Percentiles rank a stretch among this genome's conserved stretches.
These are phyloP conservation scores for Tuber calosporum DNA, from an alignment of 495 filamentous ascomycete species.

Conservation along the genomic window DNA sequence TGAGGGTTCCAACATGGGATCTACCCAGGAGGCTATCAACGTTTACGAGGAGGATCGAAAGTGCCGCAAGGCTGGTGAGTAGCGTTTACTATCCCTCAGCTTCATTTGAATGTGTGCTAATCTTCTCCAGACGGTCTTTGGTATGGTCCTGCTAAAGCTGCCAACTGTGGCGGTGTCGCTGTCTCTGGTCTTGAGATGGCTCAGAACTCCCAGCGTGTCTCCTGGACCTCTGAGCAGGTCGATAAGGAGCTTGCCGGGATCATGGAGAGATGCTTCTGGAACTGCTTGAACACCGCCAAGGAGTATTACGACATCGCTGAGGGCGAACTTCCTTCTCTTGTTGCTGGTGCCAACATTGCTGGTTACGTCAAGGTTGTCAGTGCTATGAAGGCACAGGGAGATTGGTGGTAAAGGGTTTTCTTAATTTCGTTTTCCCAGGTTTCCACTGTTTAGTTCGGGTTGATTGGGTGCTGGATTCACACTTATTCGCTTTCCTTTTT, in stretches of 20 bases:
- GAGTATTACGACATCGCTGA: constrained; percentile 70
- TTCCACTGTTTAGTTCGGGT: neutral
- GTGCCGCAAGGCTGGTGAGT: constrained; percentile 49
- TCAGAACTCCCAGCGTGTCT: constrained; percentile 82
- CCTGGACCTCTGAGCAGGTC: constrained; percentile 83
- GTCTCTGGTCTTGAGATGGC: constrained; percentile 99
- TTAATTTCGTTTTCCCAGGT: constrained; percentile 11
- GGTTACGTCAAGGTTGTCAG: constrained; percentile 93
- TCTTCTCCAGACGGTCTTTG: constrained; percentile 56
- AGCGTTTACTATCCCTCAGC: neutral
- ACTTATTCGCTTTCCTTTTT: neutral
- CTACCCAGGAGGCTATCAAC: constrained; percentile 90
- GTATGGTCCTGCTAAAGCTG: constrained; percentile 95
- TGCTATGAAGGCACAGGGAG: constrained; percentile 93
- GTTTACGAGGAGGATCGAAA: constrained; percentile 78
- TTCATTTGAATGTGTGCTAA: neutral
- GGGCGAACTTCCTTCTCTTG: constrained; percentile 79
- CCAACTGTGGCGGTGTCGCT: constrained; percentile 95
- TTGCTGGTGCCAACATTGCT: constrained; percentile 92
- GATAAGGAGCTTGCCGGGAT: constrained; percentile 86
- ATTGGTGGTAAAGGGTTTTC: constrained; percentile 65
- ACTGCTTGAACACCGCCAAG: constrained; percentile 81
- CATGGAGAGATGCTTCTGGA: constrained; percentile 90
- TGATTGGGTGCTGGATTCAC: neutral
- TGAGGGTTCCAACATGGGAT: constrained; percentile 98